Evolutionary conservation across 1,139 yeast species (phyloP), one percentile per base, ranked within the genome.

Genomic region (Meyerozyma carpophila): DNA sequence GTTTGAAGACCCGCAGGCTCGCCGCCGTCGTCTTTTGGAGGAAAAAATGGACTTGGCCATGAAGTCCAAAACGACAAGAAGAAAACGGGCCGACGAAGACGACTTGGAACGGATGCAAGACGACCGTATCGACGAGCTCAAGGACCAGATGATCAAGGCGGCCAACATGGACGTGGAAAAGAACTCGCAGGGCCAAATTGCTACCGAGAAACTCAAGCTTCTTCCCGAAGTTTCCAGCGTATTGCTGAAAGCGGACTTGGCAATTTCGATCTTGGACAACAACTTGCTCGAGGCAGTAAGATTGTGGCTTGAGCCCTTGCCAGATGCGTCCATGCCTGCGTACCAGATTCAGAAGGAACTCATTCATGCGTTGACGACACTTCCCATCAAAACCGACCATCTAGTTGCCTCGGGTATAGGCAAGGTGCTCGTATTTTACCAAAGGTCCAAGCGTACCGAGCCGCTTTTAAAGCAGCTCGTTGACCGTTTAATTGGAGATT

Each of bases 251-350:
- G 90, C 91, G 3, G 88, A 84, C 61, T 73, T 90, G 56, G 89
- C 96, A 29, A 96, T 91, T 58, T 86, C 96, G 13, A 88, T 94
- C 44, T 75, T 94, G 57, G 99, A 94, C 68, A 94, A 93, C 63
- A 94, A 94, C 63, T 68, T 94, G 56, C 74, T 94, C 51, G 97
- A 93, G 57, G 94, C 96, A 41, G 93, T 94, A 34, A 78, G 98
- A 55, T 83, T 89, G 61, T 94, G 99, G 99, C 75, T 94, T 47
- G 99, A 94, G 63, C 99, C 99, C 37, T 75, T 94, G 54, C 98
- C 98, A 1, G 98, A 94, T 70, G 96, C 95, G 39, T 89, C 97
- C 7, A 75, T 94, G 68, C 99, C 99, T 11, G 94, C 96, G 1
- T 93, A 87, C 65, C 96, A 91, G 63, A 91, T 94, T 52, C 98